Evolutionary conservation across 345 rosid species (phyloP).

Genomic region (Laguncularia racemosa): DNA sequence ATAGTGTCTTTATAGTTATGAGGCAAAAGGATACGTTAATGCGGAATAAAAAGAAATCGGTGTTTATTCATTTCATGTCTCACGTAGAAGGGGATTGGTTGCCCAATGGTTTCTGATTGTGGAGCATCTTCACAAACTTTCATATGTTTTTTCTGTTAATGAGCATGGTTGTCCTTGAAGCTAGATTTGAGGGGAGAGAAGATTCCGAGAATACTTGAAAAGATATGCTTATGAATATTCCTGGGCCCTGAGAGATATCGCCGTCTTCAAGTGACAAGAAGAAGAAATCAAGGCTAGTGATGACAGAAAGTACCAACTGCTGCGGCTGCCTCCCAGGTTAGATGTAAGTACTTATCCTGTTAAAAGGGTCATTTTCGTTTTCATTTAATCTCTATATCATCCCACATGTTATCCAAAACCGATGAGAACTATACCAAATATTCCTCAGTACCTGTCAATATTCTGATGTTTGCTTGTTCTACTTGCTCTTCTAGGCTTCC

Average conservation of each 20-base stretch:
- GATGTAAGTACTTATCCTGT: too few species aligned
- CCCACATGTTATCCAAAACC: too few species aligned
- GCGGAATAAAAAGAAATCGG: not conserved
- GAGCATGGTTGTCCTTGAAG: not conserved
- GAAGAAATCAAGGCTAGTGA: conserved; percentile 9
- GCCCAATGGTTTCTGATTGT: conserved; percentile 14
- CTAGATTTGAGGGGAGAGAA: conserved; percentile 1
- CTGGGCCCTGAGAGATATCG: conserved; percentile 10
- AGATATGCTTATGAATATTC: conserved; percentile 28
- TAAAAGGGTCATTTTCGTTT: too few species aligned
- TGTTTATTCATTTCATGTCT: too few species aligned
- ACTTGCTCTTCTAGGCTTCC: too few species aligned
- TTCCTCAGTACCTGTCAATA: too few species aligned
- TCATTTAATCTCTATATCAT: too few species aligned
- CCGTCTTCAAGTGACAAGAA: conserved; percentile 7
- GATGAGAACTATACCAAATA: too few species aligned
- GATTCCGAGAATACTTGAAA: conserved; percentile 13
- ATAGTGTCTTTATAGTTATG: not conserved
- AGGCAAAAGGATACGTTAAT: not conserved
- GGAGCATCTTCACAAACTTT: not conserved
- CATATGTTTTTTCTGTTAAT: not conserved
- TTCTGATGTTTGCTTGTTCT: too few species aligned
- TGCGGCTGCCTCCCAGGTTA: too few species aligned
- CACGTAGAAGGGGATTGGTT: conserved; percentile 11
- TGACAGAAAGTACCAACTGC: not conserved